Base-by-base conservation (phyloP, 164 flowering plant species). In the Hamamelis virginiana region DNA sequence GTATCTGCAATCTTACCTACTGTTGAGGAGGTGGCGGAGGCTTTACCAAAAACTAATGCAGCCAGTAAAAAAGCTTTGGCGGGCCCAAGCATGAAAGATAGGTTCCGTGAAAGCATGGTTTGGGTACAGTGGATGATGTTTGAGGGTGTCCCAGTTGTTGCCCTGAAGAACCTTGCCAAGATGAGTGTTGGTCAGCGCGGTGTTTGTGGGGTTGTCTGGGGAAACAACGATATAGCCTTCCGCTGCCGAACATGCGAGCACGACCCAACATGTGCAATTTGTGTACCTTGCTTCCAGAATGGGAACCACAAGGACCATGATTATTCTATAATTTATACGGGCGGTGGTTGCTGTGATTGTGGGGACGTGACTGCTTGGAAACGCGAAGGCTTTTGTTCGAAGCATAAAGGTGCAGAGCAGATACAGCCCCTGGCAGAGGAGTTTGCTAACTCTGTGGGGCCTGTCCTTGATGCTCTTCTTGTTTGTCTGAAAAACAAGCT, bases 81-180 rank as follows among this genome's bases (percentile, higher is more conserved):
- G 1, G 66, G 69, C 41, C 55, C 75, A 44, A 74, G 43, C 25
- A n/a, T 89, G 78, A 75, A 73, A 69, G 80, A 70, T 9, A 65
- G 53, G 1, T 90, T 83, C 10, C 70, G 74, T 10, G 98, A 86
- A 76, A 88, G 90, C 76, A 66, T 91, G 75, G 6, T 68, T 63
- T 96, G 97, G 99, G 70, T 96, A 57, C 91, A 89, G 68, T 96
- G 98, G 98, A 71, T 96, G 74, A 96, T 96, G 98, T 96, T 96
- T 72, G 85, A 85, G 79, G 82, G 75, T 67, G 92, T 91, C 11
- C 98, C 99, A 0, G 25, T 5, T 1, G 21, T 1, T 28, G 81
- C 80, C 5, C 50, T 93, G 67, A 75, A 77, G 70, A 75, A 72
- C 46, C 79, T 93, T 33, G 84, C 82, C 4, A 69, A 81, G 28